These are phyloP conservation scores for Eremomyces bilateralis DNA, from an alignment of 495 filamentous ascomycete species.

Conservation along the genomic window DNA sequence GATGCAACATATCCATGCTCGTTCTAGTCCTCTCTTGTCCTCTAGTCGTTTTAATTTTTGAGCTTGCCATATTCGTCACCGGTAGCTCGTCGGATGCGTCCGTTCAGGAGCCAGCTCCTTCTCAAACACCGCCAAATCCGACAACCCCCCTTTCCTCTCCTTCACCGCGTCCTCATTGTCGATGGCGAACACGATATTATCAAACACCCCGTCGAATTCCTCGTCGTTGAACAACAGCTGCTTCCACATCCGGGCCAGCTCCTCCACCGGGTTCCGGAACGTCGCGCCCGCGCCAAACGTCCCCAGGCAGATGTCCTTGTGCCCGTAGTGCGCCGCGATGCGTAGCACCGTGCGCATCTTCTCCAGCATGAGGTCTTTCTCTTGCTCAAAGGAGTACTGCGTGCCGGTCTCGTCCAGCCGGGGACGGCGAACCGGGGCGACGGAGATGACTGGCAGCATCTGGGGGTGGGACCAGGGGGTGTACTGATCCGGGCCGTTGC, in stretches of 20 bases:
- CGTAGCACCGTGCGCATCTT: slow-evolving; percentile 48
- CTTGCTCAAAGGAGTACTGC: slow-evolving; percentile 44
- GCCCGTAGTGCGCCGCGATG: slow-evolving; percentile 38
- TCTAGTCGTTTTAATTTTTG: too few species aligned
- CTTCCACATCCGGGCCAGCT: slow-evolving; percentile 48
- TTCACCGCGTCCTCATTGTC: slow-evolving; percentile 18
- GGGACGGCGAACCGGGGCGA: slow-evolving; percentile 45
- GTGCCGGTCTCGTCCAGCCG: slow-evolving; percentile 42
- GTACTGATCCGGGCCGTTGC: slow-evolving; percentile 28
- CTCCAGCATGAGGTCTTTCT: slow-evolving; percentile 45
- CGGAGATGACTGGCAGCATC: slow-evolving; percentile 43
- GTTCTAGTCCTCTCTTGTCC: too few species aligned
- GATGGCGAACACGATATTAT: slow-evolving; percentile 50
- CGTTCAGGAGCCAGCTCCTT: slow-evolving; percentile 21
- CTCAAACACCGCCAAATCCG: slow-evolving; percentile 21
- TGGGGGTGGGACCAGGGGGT: slow-evolving; percentile 21
- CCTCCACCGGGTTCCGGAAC: slow-evolving; percentile 43
- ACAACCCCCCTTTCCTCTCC: slow-evolving; percentile 11
- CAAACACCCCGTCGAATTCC: slow-evolving; percentile 45
- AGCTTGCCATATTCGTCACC: too few species aligned
- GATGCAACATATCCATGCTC: too few species aligned
- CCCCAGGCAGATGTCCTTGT: slow-evolving; percentile 39
- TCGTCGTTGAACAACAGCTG: slow-evolving; percentile 39
- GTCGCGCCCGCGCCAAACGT: slow-evolving; percentile 50
- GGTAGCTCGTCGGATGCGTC: too few species aligned